Evolutionary conservation across 495 filamentous ascomycete genomes (phyloP).

Genomic region (Chaetomium cochliodes): DNA sequence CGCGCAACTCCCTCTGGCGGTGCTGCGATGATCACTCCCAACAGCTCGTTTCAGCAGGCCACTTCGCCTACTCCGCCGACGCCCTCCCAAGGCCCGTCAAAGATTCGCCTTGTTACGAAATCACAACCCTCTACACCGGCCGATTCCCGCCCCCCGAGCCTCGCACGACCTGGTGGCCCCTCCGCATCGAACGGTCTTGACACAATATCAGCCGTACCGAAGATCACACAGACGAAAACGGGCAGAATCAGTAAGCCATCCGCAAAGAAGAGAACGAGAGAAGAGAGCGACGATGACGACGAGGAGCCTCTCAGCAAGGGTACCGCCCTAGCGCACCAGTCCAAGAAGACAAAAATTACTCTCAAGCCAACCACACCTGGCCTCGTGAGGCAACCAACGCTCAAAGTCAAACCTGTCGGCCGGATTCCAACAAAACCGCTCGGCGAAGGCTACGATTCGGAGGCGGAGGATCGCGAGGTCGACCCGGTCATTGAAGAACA

Average conservation of each 20-base stretch:
- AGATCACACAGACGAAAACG: conserved; percentile 47
- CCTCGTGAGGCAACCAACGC: conserved; percentile 35
- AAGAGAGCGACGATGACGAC: conserved; percentile 45
- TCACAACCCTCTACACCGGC: conserved; percentile 51
- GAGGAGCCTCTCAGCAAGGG: conserved; percentile 39
- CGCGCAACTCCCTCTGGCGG: conserved; percentile 10
- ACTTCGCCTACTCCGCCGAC: conserved; percentile 36
- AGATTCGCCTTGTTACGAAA: conserved; percentile 53
- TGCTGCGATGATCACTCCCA: no score
- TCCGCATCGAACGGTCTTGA: neutral
- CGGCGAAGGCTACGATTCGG: conserved; percentile 95
- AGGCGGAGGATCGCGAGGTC: conserved; percentile 81
- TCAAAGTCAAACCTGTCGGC: conserved; percentile 44
- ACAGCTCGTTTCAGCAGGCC: conserved; percentile 16
- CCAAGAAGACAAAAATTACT: conserved; percentile 47
- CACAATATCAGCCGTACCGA: conserved; percentile 24
- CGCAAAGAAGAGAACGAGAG: conserved; percentile 46
- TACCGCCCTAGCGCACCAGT: conserved; percentile 27
- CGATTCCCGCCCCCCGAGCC: conserved; percentile 25
- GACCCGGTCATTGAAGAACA: conserved; percentile 87
- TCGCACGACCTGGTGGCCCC: conserved; percentile 1
- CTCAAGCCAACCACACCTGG: conserved; percentile 26
- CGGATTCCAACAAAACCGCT: conserved; percentile 62
- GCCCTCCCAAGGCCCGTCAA: conserved; percentile 42
- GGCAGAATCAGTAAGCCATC: conserved; percentile 49